Conservation (phyloP, 2,329 filamentous ascomycete genomes). For the Ophiocordyceps sinensis region DNA sequence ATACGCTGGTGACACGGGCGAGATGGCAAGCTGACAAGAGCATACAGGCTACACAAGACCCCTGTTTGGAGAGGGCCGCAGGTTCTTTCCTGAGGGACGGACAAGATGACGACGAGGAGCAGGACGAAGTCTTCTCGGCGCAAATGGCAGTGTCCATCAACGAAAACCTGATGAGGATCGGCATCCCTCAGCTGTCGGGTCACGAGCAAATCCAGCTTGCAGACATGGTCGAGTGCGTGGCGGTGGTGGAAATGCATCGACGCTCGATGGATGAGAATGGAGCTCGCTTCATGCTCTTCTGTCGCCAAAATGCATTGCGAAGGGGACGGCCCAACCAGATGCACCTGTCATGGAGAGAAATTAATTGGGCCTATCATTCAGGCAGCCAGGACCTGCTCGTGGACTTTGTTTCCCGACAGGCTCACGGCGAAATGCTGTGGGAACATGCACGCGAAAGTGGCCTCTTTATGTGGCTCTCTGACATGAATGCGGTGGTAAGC, state of each 20-base stretch:
- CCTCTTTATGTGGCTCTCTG: slow-evolving; percentile 88
- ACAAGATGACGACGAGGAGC: slow-evolving; percentile 32
- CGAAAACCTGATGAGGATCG: slow-evolving; percentile 59
- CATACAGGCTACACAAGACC: not conserved
- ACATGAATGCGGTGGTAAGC: slow-evolving; percentile 59
- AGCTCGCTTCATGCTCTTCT: slow-evolving; percentile 75
- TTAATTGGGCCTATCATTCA: slow-evolving; percentile 75
- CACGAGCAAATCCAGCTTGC: slow-evolving; percentile 77
- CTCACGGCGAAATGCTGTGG: slow-evolving; percentile 71
- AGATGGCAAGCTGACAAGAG: not conserved
- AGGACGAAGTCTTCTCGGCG: slow-evolving; percentile 55
- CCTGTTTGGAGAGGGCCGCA: slow-evolving; percentile 12
- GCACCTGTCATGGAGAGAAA: slow-evolving; percentile 62
- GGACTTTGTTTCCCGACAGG: slow-evolving; percentile 69
- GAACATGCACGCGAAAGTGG: slow-evolving; percentile 73
- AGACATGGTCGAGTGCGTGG: slow-evolving; percentile 72
- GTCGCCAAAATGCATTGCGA: slow-evolving; percentile 63
- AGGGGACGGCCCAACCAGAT: slow-evolving; percentile 50
- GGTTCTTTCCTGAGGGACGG: slow-evolving; percentile 20
- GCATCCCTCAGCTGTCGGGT: slow-evolving; percentile 67
- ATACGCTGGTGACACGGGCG: too few relatives aligned
- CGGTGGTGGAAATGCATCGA: slow-evolving; percentile 72
- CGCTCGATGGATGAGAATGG: slow-evolving; percentile 85
- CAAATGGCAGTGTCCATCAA: slow-evolving; percentile 55
- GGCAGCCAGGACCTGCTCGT: slow-evolving; percentile 77